These are phyloP conservation scores for Acephala macrosclerotiorum DNA, from an alignment of 2,329 filamentous ascomycete species.

Conservation along the genomic window DNA sequence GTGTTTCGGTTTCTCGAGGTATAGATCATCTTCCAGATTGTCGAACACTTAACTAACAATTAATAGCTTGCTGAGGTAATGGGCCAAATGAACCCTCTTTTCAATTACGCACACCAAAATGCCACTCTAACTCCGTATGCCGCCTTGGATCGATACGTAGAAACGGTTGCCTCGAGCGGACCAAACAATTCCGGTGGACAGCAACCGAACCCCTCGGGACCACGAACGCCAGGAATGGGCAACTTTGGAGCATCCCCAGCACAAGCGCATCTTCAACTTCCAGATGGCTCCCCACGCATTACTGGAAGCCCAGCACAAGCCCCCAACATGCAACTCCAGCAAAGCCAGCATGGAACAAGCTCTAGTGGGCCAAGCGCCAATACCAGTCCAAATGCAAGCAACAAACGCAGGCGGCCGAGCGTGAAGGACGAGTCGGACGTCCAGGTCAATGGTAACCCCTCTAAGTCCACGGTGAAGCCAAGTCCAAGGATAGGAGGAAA, in stretches of 20 bases:
- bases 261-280: constrained; percentile 64
- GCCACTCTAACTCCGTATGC: constrained; percentile 61
- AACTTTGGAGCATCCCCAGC: constrained; percentile 66
- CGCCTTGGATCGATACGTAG: constrained; percentile 68
- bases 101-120: constrained; percentile 63
- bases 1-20: constrained; percentile 73
- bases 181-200: constrained; percentile 28
- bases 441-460: constrained; percentile 41
- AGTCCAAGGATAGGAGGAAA: constrained; percentile 49
- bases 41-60: constrained; percentile 37
- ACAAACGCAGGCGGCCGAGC: constrained; percentile 49
- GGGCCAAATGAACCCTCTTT: constrained; percentile 71
- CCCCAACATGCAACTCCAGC: constrained; percentile 71
- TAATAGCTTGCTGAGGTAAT: constrained; percentile 69
- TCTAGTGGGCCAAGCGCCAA: constrained; percentile 73
- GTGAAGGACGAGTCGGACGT: constrained; percentile 47
- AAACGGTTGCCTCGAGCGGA: constrained; percentile 48
- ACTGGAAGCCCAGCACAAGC: constrained; percentile 65
- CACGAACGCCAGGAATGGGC: constrained; percentile 42
- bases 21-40: constrained; percentile 17
- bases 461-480: constrained; percentile 46
- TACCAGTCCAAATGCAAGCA: constrained; percentile 53
- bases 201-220: constrained; percentile 35
- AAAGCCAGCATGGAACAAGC: constrained; percentile 72
- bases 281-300: constrained; percentile 64